A percentile compares a stretch with the other conserved stretches of the same genome.
phyloP scores from a whole-genome alignment of 176 grass and related monocot genomes.

The Guadua angustifolia region DNA sequence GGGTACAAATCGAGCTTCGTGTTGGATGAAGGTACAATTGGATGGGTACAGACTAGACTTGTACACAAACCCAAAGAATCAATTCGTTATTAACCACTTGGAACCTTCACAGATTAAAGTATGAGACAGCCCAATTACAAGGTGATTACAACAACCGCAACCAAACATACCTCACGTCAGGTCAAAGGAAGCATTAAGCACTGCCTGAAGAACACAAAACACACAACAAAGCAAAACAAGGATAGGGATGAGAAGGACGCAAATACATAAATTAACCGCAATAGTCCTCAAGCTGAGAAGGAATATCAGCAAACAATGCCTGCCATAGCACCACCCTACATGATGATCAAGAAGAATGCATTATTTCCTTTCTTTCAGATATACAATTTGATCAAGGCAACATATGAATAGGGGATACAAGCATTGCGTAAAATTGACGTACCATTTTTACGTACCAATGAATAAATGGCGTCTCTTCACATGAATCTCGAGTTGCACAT shows the following conservation, averaged over 20 bases:
- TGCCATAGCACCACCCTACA: conserved; percentile 22
- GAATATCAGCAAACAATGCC: conserved; percentile 4
- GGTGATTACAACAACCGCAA: background rate
- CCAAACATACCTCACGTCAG: background rate
- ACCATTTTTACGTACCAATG: conserved; percentile 23
- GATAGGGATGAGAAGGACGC: background rate
- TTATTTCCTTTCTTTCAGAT: background rate
- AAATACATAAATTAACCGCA: background rate
- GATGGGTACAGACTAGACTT: background rate
- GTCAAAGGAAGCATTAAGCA: background rate
- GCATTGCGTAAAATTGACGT: background rate
- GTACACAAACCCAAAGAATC: conserved; percentile 6
- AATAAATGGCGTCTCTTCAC: conserved; percentile 43
- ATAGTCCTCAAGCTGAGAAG: background rate
- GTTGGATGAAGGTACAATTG: too few species aligned
- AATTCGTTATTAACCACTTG: background rate
- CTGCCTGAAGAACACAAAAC: background rate
- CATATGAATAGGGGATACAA: background rate
- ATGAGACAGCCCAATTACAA: background rate
- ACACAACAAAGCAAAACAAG: background rate
- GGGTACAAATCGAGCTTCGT: too few species aligned
- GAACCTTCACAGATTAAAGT: conserved; percentile 1
- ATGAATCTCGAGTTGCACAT: conserved; percentile 28
- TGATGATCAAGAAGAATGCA: background rate
- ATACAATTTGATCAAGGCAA: background rate